phyloP scores from a whole-genome alignment of 345 rosid species.

The Syzygium grande region DNA sequence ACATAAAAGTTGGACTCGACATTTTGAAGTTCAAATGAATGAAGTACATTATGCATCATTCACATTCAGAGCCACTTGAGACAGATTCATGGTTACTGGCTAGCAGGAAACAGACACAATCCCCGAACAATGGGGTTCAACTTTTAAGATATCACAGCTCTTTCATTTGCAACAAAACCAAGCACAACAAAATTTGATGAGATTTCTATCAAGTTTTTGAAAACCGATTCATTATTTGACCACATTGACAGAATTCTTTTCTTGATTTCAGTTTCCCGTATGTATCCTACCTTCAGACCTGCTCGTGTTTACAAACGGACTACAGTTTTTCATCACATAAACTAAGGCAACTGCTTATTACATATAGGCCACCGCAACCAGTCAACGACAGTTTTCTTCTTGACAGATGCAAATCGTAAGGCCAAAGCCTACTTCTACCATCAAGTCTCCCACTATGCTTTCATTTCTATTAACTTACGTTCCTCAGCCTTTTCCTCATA shows the following conservation, averaged over 20 bases:
- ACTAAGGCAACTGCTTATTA: neutral
- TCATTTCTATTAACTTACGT: neutral
- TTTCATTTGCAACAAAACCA: neutral
- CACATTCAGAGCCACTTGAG: neutral
- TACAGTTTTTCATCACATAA: neutral
- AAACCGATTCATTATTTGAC: neutral
- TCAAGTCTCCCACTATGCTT: neutral
- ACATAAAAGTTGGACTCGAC: neutral
- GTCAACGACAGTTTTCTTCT: neutral
- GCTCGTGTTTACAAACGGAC: neutral
- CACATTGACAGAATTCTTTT: neutral
- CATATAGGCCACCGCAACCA: neutral
- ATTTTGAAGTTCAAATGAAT: neutral
- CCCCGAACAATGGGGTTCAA: neutral
- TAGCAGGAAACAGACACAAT: neutral
- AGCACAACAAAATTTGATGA: neutral
- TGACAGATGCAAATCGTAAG: neutral
- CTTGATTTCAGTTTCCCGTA: neutral
- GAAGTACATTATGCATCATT: neutral
- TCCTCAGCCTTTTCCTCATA: neutral
- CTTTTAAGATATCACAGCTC: neutral
- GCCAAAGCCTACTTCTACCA: neutral
- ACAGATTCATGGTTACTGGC: neutral
- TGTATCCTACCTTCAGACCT: neutral
- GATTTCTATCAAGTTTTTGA: neutral